Percentiles rank a stretch among this genome's conserved stretches.
Conservation (phyloP, 2,329 filamentous ascomycete species). For the Fusarium miscanthi region DNA sequence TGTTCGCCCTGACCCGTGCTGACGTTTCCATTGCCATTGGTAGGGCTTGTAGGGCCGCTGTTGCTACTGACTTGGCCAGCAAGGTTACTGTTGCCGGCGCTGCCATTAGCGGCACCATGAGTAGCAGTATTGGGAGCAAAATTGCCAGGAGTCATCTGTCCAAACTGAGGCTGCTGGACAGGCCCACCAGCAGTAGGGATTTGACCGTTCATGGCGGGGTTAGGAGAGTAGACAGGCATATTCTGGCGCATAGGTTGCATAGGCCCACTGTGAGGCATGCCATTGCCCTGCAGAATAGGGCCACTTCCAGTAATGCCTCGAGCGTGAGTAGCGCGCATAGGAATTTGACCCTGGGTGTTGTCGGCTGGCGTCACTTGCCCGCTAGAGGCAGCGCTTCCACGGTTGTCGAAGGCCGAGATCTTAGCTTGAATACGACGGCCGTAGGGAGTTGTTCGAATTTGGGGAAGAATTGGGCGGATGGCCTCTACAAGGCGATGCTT, state of each 20-base stretch:
- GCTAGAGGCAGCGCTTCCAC: conserved; percentile 55
- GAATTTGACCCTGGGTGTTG: conserved; percentile 64
- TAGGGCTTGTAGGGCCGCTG: conserved; percentile 7
- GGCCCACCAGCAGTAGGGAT: conserved; percentile 41
- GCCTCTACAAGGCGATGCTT: conserved; percentile 82
- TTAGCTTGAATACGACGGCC: conserved; percentile 94
- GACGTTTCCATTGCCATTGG: conserved; percentile 24
- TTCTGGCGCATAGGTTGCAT: conserved; percentile 47
- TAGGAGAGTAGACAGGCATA: conserved; percentile 51
- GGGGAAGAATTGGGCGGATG: conserved; percentile 85
- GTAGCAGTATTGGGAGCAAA: conserved; percentile 27
- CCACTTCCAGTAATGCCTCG: conserved; percentile 57
- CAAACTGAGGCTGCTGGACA: conserved; percentile 47
- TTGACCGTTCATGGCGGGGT: conserved; percentile 48
- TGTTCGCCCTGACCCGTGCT: conserved; percentile 48
- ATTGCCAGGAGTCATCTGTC: conserved; percentile 42
- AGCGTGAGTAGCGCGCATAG: conserved; percentile 57
- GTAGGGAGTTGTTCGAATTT: conserved; percentile 91
- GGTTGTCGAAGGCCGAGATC: conserved; percentile 72
- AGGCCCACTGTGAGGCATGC: conserved; percentile 39
- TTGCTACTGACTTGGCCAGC: conserved; percentile 33
- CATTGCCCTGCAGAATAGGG: conserved; percentile 50
- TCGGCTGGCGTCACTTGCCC: conserved; percentile 66
- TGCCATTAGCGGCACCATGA: conserved; percentile 7
- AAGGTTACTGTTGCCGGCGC: conserved; percentile 15